A percentile compares a stretch with the other conserved stretches of the same genome.
phyloP scores from a whole-genome alignment of 2,329 filamentous ascomycete genomes.

The Fusarium devonianum region DNA sequence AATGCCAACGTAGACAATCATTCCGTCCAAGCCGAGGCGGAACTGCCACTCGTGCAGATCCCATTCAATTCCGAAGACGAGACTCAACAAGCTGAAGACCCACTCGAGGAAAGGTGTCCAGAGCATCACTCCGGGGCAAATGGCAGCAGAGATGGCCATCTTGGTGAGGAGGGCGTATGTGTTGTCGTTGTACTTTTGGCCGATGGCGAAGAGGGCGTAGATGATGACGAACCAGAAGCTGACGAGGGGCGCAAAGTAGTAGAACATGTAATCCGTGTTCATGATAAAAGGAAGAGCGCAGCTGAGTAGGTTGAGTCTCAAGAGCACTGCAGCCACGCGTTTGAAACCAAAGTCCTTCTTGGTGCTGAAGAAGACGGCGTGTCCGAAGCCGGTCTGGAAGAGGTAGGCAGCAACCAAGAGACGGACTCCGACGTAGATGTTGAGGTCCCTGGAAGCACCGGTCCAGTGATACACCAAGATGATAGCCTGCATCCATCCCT shows the following conservation, averaged over 20 bases:
- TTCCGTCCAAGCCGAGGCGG: slow-evolving; percentile 59
- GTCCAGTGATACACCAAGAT: slow-evolving; percentile 62
- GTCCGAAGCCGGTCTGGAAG: slow-evolving; percentile 68
- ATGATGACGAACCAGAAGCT: slow-evolving; percentile 69
- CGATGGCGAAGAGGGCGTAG: slow-evolving; percentile 58
- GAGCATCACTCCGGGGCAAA: slow-evolving; percentile 43
- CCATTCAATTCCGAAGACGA: slow-evolving; percentile 56
- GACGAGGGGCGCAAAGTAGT: slow-evolving; percentile 65
- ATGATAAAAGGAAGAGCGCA: slow-evolving; percentile 63
- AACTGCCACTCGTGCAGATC: slow-evolving; percentile 57
- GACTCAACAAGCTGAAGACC: slow-evolving; percentile 43
- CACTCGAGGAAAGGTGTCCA: slow-evolving; percentile 30
- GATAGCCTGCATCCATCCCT: slow-evolving; percentile 68
- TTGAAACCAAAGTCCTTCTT: slow-evolving; percentile 63
- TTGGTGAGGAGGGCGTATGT: slow-evolving; percentile 55
- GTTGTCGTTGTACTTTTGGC: slow-evolving; percentile 52
- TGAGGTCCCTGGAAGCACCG: slow-evolving; percentile 53
- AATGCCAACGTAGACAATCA: slow-evolving; percentile 65
- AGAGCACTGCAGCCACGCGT: slow-evolving; percentile 58
- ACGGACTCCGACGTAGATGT: slow-evolving; percentile 62
- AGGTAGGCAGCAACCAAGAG: slow-evolving; percentile 66
- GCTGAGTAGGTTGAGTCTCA: slow-evolving; percentile 64
- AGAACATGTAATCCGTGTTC: slow-evolving; percentile 58
- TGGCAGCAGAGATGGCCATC: slow-evolving; percentile 52
- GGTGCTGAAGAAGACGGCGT: slow-evolving; percentile 64